These are phyloP conservation scores for Kandelia obovata DNA, from an alignment of 345 rosid genomes.

Conservation along the genomic window DNA sequence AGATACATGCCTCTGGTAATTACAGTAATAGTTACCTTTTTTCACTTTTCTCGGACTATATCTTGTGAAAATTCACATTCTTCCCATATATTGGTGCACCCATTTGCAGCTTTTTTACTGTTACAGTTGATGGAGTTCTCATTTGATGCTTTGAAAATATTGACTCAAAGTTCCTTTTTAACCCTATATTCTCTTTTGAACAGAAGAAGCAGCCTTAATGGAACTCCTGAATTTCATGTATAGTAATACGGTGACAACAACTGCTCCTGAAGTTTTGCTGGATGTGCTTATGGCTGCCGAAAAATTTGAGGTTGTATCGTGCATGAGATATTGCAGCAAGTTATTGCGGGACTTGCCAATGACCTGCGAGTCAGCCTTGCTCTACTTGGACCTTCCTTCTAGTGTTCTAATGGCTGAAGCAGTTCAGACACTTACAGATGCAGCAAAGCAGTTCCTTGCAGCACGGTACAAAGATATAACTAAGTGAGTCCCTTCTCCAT, in stretches of 20 bases:
- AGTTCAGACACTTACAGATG: constrained; percentile 68
- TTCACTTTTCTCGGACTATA: not conserved
- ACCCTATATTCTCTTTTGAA: constrained; percentile 14
- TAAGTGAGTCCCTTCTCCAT: constrained; percentile 38
- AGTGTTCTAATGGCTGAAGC: constrained; percentile 62
- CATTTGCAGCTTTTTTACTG: not conserved
- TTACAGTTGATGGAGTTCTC: not conserved
- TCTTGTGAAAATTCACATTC: not conserved
- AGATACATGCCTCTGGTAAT: constrained; percentile 69
- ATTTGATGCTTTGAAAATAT: not conserved
- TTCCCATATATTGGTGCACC: not conserved
- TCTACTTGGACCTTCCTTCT: constrained; percentile 74
- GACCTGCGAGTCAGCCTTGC: constrained; percentile 73
- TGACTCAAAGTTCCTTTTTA: not conserved
- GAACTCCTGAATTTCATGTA: constrained; percentile 81
- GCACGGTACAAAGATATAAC: constrained; percentile 51
- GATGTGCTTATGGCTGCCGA: constrained; percentile 77
- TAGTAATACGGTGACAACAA: constrained; percentile 43
- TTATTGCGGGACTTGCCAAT: constrained; percentile 57
- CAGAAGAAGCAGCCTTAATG: constrained; percentile 82
- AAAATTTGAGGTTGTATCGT: constrained; percentile 81
- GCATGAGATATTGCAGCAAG: constrained; percentile 75
- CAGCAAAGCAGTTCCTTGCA: constrained; percentile 67
- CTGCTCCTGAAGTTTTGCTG: constrained; percentile 48
- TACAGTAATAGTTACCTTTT: not conserved